Evolutionary conservation across 2,329 filamentous ascomycete species (phyloP), one percentile per base, ranked within the genome.

Genomic region (Fusarium sp.): DNA sequence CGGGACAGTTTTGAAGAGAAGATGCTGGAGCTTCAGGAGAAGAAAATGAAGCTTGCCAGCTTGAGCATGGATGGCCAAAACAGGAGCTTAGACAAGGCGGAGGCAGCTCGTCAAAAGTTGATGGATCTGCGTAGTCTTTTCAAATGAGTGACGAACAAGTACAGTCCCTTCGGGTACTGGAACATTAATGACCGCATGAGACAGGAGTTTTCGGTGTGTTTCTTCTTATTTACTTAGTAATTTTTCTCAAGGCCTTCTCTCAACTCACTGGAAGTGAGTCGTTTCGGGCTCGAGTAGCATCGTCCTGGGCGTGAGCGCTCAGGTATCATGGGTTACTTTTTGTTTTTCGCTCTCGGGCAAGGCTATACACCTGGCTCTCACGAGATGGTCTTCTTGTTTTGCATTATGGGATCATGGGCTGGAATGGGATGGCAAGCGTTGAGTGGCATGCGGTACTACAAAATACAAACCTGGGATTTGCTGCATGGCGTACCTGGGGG

Each of bases 41-140:
- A 96, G 88, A 99, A 99, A 87, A 93, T 92, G 83, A 92, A 94
- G 80, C 84, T 99, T 56, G 96, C 96, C 1, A 94, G 93, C 78
- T 85, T 98, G 73, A 95, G 93, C 79, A 91, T 97, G 91, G 93
- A 93, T 71, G 86, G 88, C 31, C 79, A 87, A 79, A 82, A 89
- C 84, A 84, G 82, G 67, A 81, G 82, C 25, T 76, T 88, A 77
- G 81, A 91, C 84, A 85, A 85, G 72, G 82, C 83, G 65, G 80
- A 85, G 65, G 83, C 84, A 47, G 90, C 91, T 11, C 89, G 90
- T 82, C 87, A 91, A 83, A 89, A 87, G 73, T 83, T 89, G 62
- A 84, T 86, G 83, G 88, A 90, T 70, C 78, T 90, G 64, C 85
- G 87, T 54, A 88, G 86, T 73, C 84, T 90, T 38, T 90, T 90